Evolutionary conservation across 2,329 filamentous ascomycete genomes (phyloP), one percentile per base, ranked within the genome.

Genomic region (Emmonsiellopsis sp.): DNA sequence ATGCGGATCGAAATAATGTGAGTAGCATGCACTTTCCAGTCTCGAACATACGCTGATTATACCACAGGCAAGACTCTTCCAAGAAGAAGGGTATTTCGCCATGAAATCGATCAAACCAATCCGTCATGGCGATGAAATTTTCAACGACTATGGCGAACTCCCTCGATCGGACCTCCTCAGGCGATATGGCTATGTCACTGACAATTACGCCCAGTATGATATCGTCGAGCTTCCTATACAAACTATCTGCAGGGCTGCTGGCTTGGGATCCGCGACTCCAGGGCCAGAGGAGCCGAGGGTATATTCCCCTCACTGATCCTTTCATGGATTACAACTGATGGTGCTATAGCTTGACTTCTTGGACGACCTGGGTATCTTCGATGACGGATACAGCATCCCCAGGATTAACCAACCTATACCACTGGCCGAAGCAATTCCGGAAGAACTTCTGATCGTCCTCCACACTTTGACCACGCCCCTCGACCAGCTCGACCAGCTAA

Each of bases 121-220:
- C 62, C 71, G 69, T 27, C 78, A 80, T 0, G 87, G 87, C 5
- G 81, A 88, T 53, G 87, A 95, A 67, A 81, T 95, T 14, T 81
- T 91, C 65, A 95, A 95, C 66, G 91, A 95, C 70, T 95, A 95
- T 60, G 91, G 91, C 0, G 84, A 89, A 5, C 80, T 94, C 2
- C 86, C 89, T 8, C 86, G 87, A 55, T 86, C 87, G 1, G 90
- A 96, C 63, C 75, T 95, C 6, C 77, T 95, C 9, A 78, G 91
- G 37, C 79, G 90, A 11, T 95, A 95, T 61, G 91, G 91, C 14
- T 95, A 95, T 62, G 82, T 90, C n/a, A 92, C 88, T 0, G 72
- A 80, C 32, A 85, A 84, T 58, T 91, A 95, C 61, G 74, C 82
- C 8, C 77, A 84, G 42, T 89, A 90, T 67, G 89, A 95, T 60